phyloP scores from a whole-genome alignment of 805 yeast genomes.

The Cyberlindnera meyerae region DNA sequence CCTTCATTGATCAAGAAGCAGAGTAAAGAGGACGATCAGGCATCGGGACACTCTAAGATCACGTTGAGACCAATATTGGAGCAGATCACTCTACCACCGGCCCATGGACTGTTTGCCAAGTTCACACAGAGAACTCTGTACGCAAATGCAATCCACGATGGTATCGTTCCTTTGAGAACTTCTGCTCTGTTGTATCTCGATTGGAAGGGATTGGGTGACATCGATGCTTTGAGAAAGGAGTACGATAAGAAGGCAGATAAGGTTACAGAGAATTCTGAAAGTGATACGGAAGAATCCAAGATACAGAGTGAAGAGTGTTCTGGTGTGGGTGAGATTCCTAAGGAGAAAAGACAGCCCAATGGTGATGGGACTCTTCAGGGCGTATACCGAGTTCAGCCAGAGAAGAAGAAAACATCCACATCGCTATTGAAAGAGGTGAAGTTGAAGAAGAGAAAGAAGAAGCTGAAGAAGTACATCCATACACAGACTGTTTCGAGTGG shows the following conservation, averaged over 20 bases:
- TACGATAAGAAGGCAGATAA: conserved; percentile 13
- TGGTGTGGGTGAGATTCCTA: too few species aligned
- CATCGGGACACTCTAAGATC: conserved; percentile 12
- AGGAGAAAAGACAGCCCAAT: too few species aligned
- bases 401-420: conserved; percentile 6
- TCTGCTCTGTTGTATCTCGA: conserved; percentile 82
- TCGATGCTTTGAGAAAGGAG: conserved; percentile 29
- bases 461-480: conserved; percentile 17
- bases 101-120: conserved; percentile 53
- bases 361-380: too few species aligned
- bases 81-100: conserved; percentile 70
- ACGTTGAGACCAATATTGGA: conserved; percentile 60
- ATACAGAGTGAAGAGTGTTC: background rate
- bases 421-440: conserved; percentile 4
- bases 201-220: conserved; percentile 66
- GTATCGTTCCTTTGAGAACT: conserved; percentile 91
- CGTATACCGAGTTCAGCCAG: too few species aligned
- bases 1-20: conserved; percentile 21
- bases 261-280: conserved; percentile 2
- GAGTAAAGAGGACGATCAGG: conserved; percentile 1
- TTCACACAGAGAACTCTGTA: conserved; percentile 75
- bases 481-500: conserved; percentile 20
- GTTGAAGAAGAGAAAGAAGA: conserved; percentile 11
- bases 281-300: conserved; percentile 5
- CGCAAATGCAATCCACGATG: conserved; percentile 89